Conservation (phyloP, 2,329 filamentous ascomycete genomes). For the Penicillium sclerotiorum region DNA sequence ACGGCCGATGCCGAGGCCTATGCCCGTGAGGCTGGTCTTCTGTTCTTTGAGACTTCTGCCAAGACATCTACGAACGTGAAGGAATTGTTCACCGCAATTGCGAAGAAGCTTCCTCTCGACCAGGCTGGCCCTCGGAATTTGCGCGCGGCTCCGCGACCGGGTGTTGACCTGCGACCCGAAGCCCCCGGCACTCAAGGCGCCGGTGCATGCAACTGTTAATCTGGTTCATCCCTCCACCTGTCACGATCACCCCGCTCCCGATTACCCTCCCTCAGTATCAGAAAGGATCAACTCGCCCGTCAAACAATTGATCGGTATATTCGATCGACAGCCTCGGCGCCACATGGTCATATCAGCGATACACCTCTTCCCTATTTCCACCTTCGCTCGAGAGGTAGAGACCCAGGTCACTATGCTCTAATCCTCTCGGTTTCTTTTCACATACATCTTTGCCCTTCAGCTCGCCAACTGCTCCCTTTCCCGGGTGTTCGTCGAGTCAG, state of each 20-base stretch:
- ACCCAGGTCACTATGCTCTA: constrained; percentile 17
- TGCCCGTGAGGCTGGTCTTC: constrained; percentile 84
- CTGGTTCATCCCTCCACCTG: not conserved
- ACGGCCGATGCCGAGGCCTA: constrained; percentile 93
- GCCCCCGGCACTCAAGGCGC: constrained; percentile 62
- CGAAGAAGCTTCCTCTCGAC: constrained; percentile 95
- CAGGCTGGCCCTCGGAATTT: constrained; percentile 91
- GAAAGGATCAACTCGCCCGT: not conserved
- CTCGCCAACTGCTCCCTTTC: constrained; percentile 8
- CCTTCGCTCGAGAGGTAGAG: constrained; percentile 12
- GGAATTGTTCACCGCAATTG: constrained; percentile 95
- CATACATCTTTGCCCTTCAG: constrained; percentile 15
- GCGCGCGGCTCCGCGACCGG: constrained; percentile 64
- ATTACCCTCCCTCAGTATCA: not conserved
- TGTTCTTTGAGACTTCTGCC: constrained; percentile 98
- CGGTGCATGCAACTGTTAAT: constrained; percentile 66
- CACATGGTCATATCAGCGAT: constrained; percentile 6
- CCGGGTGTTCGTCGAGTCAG: constrained; percentile 13
- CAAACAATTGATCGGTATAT: constrained; percentile 7
- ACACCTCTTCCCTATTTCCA: constrained; percentile 3
- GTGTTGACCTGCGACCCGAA: constrained; percentile 69
- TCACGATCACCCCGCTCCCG: not conserved
- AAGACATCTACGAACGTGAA: constrained; percentile 96
- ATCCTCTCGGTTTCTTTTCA: constrained; percentile 24
- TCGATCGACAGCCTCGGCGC: constrained; percentile 11